Evolutionary conservation across 1,284 basidiomycete species (phyloP).

Genomic region (Macrocystidia cucumis): DNA sequence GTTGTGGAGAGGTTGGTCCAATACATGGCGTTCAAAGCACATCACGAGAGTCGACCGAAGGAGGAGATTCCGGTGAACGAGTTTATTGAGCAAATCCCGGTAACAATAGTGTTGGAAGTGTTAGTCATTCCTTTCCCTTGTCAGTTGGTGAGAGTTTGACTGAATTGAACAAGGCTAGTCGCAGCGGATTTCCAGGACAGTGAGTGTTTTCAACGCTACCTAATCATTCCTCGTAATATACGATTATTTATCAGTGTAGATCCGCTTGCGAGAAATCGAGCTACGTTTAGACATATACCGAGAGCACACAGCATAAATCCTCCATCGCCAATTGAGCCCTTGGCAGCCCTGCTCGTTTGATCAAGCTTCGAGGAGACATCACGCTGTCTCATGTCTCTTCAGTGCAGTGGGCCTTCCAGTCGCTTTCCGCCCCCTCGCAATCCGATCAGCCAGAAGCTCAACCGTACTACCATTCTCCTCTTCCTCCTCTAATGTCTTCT

Average conservation of each 20-base stretch:
- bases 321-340: too few species aligned
- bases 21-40: constrained; percentile 73
- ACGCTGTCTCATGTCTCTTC: constrained; percentile 60
- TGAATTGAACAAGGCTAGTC: constrained; percentile 36
- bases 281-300: too few species aligned
- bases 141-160: constrained; percentile 3
- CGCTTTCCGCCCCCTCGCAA: constrained; percentile 41
- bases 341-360: too few species aligned
- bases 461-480: constrained; percentile 40
- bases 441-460: constrained; percentile 51
- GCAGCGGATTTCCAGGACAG: constrained; percentile 73
- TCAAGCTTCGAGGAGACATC: constrained; percentile 9
- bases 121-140: constrained; percentile 40
- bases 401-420: constrained; percentile 40
- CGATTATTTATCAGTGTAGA: too few species aligned
- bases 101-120: constrained; percentile 80
- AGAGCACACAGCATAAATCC: too few species aligned
- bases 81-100: constrained; percentile 68
- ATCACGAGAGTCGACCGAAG: constrained; percentile 55
- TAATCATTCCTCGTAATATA: constrained; percentile 2
- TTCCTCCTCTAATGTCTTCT: constrained; percentile 61
- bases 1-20: constrained; percentile 80
- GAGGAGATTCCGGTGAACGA: constrained; percentile 68
- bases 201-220: constrained; percentile 19
- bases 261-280: too few species aligned